A percentile compares a stretch with the other conserved stretches of the same genome.
Conservation (phyloP, 2,329 filamentous ascomycete genomes). For the Byssothecium circinans region DNA sequence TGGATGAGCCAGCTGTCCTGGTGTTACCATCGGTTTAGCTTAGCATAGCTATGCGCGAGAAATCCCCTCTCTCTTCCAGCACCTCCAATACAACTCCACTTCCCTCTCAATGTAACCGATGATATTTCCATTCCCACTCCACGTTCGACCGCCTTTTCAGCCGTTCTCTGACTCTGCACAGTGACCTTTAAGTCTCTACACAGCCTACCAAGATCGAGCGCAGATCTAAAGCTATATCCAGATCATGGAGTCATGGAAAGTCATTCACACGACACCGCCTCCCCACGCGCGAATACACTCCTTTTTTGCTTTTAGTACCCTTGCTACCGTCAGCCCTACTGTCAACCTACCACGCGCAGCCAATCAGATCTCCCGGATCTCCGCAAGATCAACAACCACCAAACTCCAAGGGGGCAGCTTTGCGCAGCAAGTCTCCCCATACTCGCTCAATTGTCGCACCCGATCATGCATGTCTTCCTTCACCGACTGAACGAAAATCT, state of each 20-base stretch:
- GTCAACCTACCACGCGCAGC: neutral
- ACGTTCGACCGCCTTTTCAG: neutral
- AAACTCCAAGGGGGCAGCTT: neutral
- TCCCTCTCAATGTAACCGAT: no score
- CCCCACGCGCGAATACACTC: neutral
- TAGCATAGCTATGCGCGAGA: no score
- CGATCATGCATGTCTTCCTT: neutral
- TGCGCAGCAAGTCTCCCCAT: neutral
- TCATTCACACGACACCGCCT: slow-evolving; percentile 10
- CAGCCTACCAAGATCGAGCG: no score
- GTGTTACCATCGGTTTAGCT: no score
- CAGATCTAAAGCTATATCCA: neutral
- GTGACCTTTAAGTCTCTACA: no score
- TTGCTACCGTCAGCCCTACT: slow-evolving; percentile 12
- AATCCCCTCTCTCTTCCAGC: no score
- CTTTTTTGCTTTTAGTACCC: slow-evolving; percentile 8
- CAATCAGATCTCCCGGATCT: slow-evolving; percentile 9
- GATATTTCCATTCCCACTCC: neutral
- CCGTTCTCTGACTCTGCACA: neutral
- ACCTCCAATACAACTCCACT: no score
- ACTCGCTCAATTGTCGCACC: neutral
- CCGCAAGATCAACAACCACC: slow-evolving; percentile 6
- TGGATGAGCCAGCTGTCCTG: no score
- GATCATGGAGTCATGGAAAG: neutral
- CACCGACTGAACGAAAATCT: slow-evolving; percentile 8